Percentiles rank a stretch among this genome's conserved stretches.
Evolutionary conservation across 2,329 filamentous ascomycete genomes (phyloP).

Genomic region (Arthrobotrys musiformis): DNA sequence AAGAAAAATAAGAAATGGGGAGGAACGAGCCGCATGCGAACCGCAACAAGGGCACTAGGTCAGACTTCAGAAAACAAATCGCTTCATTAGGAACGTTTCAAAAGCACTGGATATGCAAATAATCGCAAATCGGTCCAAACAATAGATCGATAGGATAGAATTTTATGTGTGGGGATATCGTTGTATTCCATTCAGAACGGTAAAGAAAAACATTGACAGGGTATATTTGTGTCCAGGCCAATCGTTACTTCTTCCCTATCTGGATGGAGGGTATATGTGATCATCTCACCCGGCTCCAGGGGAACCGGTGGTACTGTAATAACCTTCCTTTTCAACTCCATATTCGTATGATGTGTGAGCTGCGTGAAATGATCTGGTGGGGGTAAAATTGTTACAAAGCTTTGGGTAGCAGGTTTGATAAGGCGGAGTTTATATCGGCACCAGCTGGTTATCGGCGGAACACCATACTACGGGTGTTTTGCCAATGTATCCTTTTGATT

Average conservation of each 20-base stretch:
- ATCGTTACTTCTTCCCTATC: neutral
- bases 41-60: slow-evolving; percentile 39
- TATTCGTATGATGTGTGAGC: slow-evolving; percentile 35
- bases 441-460: slow-evolving; percentile 40
- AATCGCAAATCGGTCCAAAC: slow-evolving; percentile 5
- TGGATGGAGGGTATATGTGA: slow-evolving; percentile 7
- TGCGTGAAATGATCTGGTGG: slow-evolving; percentile 27
- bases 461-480: slow-evolving; percentile 53
- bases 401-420: slow-evolving; percentile 17
- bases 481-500: slow-evolving; percentile 75
- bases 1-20: slow-evolving; percentile 12
- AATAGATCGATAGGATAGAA: slow-evolving; percentile 25
- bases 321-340: slow-evolving; percentile 16
- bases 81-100: slow-evolving; percentile 52
- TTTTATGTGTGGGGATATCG: slow-evolving; percentile 7
- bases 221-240: neutral
- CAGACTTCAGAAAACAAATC: slow-evolving; percentile 47
- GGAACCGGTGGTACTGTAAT: slow-evolving; percentile 7
- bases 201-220: slow-evolving; percentile 3
- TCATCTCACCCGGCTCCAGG: slow-evolving; percentile 14
- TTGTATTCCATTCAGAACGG: slow-evolving; percentile 11
- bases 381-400: slow-evolving; percentile 1
- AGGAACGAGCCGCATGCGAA: slow-evolving; percentile 5
- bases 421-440: slow-evolving; percentile 26
- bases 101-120: slow-evolving; percentile 34